Conservation (phyloP, 2,329 filamentous ascomycete species). For the Sphaerulina vaccinii region DNA sequence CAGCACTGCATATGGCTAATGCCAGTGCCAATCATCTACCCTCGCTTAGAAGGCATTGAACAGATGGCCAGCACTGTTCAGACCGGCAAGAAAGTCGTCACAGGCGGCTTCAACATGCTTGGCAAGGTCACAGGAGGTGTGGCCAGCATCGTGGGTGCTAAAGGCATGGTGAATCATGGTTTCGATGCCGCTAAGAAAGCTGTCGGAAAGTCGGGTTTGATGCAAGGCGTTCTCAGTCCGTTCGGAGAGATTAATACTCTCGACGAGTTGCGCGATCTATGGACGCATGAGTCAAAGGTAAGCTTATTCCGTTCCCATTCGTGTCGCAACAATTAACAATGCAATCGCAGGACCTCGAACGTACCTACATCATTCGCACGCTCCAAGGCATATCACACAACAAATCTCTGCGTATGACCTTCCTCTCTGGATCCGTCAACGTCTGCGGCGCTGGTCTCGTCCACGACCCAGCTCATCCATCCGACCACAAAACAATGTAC, state of each 20-base stretch:
- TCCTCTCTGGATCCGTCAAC: constrained; percentile 89
- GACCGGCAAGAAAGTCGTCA: constrained; percentile 94
- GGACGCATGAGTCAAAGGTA: constrained; percentile 95
- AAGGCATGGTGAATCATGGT: constrained; percentile 85
- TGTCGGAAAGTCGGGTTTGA: constrained; percentile 89
- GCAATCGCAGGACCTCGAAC: constrained; percentile 71
- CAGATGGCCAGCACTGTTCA: constrained; percentile 87
- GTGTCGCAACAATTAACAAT: constrained; percentile 2
- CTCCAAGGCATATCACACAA: constrained; percentile 93
- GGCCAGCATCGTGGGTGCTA: constrained; percentile 91
- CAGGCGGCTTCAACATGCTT: constrained; percentile 91
- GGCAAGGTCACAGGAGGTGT: constrained; percentile 94
- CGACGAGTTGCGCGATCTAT: constrained; percentile 92
- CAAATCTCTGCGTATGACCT: constrained; percentile 94
- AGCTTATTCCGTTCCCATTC: constrained; percentile 21
- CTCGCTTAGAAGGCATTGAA: constrained; percentile 86
- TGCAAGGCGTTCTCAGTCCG: constrained; percentile 92
- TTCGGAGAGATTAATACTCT: constrained; percentile 95
- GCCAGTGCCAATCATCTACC: constrained; percentile 86
- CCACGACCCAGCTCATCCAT: constrained; percentile 87
- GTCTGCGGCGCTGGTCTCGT: constrained; percentile 88
- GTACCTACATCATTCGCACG: constrained; percentile 93
- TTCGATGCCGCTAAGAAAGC: constrained; percentile 96
- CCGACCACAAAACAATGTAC: constrained; percentile 99
- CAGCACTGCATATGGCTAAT: constrained; percentile 98